Evolutionary conservation across 2,329 filamentous ascomycete genomes (phyloP).

Genomic region (Talaromyces sp.): DNA sequence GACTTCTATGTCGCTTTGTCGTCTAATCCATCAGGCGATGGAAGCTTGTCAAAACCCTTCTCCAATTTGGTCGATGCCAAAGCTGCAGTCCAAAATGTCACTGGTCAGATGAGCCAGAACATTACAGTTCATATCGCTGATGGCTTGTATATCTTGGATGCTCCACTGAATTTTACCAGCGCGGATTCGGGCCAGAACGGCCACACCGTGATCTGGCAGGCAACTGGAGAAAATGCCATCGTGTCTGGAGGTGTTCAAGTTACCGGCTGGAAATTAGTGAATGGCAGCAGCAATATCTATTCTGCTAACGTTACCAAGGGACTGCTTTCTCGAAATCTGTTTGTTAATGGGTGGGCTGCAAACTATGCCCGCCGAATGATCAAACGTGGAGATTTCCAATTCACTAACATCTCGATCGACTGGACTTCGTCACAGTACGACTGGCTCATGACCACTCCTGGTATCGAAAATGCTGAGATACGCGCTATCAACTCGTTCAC

Average conservation of each 20-base stretch:
- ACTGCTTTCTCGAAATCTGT: neutral
- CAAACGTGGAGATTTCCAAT: neutral
- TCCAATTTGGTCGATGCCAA: neutral
- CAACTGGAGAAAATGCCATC: neutral
- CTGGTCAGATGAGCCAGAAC: neutral
- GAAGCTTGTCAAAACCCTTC: neutral
- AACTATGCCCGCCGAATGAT: slow-evolving; percentile 1
- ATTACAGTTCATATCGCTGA: neutral
- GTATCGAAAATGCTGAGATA: neutral
- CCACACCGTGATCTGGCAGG: neutral
- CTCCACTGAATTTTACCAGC: neutral
- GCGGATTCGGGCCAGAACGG: neutral
- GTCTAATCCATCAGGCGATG: neutral
- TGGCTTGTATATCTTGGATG: neutral
- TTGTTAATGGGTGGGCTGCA: slow-evolving; percentile 1
- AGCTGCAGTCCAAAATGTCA: neutral
- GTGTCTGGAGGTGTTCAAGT: neutral
- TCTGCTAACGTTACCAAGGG: neutral
- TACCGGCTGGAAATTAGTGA: neutral
- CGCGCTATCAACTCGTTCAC: neutral
- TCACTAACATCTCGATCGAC: neutral
- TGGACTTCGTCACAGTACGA: neutral
- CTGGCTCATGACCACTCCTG: neutral
- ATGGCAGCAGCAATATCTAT: neutral
- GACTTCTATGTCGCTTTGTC: slow-evolving; percentile 1